These are phyloP conservation scores for Blastomyces percursus DNA, from an alignment of 2,329 filamentous ascomycete species.

Conservation along the genomic window DNA sequence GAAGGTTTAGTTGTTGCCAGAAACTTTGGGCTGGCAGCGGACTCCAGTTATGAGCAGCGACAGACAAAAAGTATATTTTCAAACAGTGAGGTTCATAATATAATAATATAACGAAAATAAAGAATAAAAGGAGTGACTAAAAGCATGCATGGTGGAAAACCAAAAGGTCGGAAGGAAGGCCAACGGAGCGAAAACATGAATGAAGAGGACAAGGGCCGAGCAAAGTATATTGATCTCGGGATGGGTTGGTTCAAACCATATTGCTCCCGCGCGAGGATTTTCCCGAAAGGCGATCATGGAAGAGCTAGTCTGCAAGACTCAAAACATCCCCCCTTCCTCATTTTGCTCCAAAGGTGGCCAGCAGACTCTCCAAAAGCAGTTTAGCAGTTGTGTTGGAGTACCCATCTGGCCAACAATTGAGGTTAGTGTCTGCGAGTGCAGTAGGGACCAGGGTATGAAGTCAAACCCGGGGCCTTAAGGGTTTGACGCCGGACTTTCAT, in stretches of 20 bases:
- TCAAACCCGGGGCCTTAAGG: slow-evolving; percentile 5
- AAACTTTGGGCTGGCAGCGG: not conserved
- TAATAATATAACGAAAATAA: not conserved
- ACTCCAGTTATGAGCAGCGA: not conserved
- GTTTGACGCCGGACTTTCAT: slow-evolving; percentile 9
- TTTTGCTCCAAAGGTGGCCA: not conserved
- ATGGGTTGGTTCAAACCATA: not conserved
- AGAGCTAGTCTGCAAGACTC: slow-evolving; percentile 1
- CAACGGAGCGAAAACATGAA: not conserved
- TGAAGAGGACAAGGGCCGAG: not conserved
- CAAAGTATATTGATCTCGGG: not conserved
- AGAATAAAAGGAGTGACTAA: slow-evolving; percentile 7
- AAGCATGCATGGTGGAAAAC: not conserved
- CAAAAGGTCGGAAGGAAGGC: not conserved
- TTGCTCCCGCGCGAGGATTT: not conserved
- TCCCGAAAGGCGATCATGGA: not conserved
- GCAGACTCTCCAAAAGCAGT: not conserved
- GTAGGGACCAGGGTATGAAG: slow-evolving; percentile 7
- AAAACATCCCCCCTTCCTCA: slow-evolving; percentile 2
- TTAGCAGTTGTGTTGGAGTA: not conserved
- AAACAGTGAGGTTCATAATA: not conserved
- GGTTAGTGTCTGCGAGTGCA: not conserved
- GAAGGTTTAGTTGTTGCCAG: not conserved
- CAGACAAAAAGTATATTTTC: slow-evolving; percentile 1
- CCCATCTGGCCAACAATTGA: not conserved